Conservation (phyloP, 2,329 filamentous ascomycete genomes). For the Phyllosticta ampelicida region DNA sequence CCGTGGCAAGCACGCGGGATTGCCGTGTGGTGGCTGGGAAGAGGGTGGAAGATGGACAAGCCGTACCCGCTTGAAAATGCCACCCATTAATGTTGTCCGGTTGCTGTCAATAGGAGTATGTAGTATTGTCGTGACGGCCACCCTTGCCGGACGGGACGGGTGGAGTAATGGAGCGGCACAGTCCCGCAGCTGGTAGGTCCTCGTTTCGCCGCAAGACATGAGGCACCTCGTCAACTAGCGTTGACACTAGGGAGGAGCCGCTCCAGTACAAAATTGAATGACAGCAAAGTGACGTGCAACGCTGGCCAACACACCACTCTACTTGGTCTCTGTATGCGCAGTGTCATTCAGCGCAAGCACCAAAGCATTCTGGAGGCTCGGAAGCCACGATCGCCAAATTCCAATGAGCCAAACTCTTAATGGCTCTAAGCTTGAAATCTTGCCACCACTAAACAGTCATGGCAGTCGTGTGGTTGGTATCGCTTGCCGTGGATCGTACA, state of each 20-base stretch:
- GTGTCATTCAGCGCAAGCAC: background rate
- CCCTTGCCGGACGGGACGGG: background rate
- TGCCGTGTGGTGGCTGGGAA: background rate
- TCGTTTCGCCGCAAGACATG: background rate
- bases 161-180: background rate
- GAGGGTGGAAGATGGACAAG: background rate
- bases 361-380: background rate
- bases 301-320: background rate
- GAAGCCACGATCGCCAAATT: background rate
- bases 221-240: background rate
- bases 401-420: background rate
- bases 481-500: background rate
- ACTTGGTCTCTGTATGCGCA: background rate
- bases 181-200: background rate
- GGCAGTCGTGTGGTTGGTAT: background rate
- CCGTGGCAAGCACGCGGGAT: background rate
- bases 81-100: background rate
- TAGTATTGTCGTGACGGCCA: background rate
- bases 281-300: background rate
- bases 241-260: background rate
- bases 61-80: background rate
- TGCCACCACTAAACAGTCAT: background rate
- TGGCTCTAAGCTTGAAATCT: background rate
- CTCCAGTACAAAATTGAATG: background rate
- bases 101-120: background rate